These are phyloP conservation scores for Paramyrothecium sp. DNA, from an alignment of 2,329 filamentous ascomycete genomes.

Conservation along the genomic window DNA sequence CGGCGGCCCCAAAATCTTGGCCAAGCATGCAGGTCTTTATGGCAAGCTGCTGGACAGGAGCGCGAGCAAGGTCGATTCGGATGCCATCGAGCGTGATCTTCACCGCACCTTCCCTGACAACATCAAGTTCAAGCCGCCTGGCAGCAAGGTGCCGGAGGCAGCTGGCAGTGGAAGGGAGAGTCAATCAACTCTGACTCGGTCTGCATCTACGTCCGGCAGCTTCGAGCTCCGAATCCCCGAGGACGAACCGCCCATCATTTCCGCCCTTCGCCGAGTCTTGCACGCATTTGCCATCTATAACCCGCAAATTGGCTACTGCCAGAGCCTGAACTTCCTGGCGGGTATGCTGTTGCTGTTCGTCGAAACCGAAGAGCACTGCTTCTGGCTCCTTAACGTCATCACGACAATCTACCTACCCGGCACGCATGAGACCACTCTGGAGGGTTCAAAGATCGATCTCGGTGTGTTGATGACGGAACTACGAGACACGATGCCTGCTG, in stretches of 20 bases:
- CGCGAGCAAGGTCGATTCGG: slow-evolving; percentile 72
- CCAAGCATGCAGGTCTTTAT: slow-evolving; percentile 76
- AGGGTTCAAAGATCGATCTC: slow-evolving; percentile 90
- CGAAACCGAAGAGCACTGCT: slow-evolving; percentile 82
- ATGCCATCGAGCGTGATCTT: slow-evolving; percentile 90
- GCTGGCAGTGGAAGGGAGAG: slow-evolving; percentile 29
- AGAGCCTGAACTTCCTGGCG: slow-evolving; percentile 92
- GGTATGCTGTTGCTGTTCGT: slow-evolving; percentile 88
- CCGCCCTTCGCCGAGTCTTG: slow-evolving; percentile 78
- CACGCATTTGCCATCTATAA: slow-evolving; percentile 91
- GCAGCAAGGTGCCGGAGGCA: slow-evolving; percentile 24
- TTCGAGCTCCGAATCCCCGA: slow-evolving; percentile 31
- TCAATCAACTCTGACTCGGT: slow-evolving; percentile 31
- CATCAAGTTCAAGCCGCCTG: slow-evolving; percentile 74
- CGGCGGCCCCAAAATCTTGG: slow-evolving; percentile 76
- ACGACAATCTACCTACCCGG: slow-evolving; percentile 85
- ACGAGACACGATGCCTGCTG: slow-evolving; percentile 74
- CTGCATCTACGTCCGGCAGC: slow-evolving; percentile 17
- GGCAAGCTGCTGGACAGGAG: slow-evolving; percentile 62
- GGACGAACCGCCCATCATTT: slow-evolving; percentile 74
- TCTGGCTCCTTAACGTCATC: slow-evolving; percentile 91
- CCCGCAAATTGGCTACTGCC: slow-evolving; percentile 89
- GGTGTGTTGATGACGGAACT: slow-evolving; percentile 88
- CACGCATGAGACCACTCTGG: slow-evolving; percentile 86
- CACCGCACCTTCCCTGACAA: slow-evolving; percentile 96